These are phyloP conservation scores for Pythium utonaiense DNA, from an alignment of 352 stramenopile genomes.

Conservation along the genomic window DNA sequence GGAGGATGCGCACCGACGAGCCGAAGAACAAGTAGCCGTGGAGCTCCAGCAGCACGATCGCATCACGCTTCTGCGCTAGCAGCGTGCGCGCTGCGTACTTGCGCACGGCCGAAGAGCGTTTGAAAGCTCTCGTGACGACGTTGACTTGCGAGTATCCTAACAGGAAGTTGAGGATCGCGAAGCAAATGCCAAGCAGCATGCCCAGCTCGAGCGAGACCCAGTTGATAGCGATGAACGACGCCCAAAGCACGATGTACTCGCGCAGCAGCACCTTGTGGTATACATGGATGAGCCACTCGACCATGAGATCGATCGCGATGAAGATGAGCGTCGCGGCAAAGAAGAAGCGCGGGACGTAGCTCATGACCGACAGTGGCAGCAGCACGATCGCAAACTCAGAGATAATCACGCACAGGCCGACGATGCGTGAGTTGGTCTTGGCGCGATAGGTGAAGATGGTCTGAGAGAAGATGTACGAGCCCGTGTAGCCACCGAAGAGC, in stretches of 20 bases:
- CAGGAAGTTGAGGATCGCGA: slow-evolving; percentile 87
- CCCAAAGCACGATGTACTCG: slow-evolving; percentile 92
- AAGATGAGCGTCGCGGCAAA: slow-evolving; percentile 97
- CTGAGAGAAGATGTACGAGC: slow-evolving; percentile 99
- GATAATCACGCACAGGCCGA: slow-evolving; percentile 89
- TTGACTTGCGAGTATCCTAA: slow-evolving; percentile 70
- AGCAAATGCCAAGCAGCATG: slow-evolving; percentile 90
- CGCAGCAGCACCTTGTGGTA: slow-evolving; percentile 77
- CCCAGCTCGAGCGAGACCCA: slow-evolving; percentile 94
- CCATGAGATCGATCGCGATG: slow-evolving; percentile 96
- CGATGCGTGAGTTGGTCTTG: slow-evolving; percentile 86
- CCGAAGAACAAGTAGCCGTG: slow-evolving; percentile 87
- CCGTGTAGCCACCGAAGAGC: slow-evolving; percentile 95
- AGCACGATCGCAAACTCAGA: slow-evolving; percentile 88
- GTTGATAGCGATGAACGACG: slow-evolving; percentile 94
- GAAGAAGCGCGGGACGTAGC: slow-evolving; percentile 95
- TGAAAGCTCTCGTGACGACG: slow-evolving; percentile 61
- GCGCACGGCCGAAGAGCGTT: slow-evolving; percentile 57
- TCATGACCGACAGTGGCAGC: slow-evolving; percentile 92
- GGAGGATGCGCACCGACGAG: slow-evolving; percentile 76
- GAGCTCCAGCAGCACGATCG: slow-evolving; percentile 77
- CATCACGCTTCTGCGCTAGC: slow-evolving; percentile 59
- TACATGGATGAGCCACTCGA: slow-evolving; percentile 94
- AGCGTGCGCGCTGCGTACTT: slow-evolving; percentile 61
- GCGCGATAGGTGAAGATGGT: slow-evolving; percentile 97